Percentiles rank a stretch among this genome's conserved stretches.
Conservation (phyloP, 495 filamentous ascomycete genomes). For the Friedmanniomyces simplex region DNA sequence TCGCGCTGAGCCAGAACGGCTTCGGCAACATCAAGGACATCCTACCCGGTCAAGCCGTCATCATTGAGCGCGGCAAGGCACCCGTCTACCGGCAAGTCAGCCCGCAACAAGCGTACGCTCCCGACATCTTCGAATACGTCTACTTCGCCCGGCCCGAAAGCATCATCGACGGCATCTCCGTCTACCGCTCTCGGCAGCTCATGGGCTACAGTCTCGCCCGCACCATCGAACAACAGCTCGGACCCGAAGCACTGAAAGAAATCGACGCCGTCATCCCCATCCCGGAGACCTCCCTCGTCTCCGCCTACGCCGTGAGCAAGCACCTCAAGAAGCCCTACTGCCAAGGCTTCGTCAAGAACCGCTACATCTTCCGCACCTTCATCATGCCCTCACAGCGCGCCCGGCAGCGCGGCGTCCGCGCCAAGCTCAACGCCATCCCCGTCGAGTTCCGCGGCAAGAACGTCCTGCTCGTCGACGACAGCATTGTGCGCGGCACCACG, state of each 20-base stretch:
- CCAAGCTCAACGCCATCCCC: slow-evolving; percentile 75
- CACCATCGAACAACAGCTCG: slow-evolving; percentile 62
- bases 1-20: slow-evolving; percentile 79
- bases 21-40: slow-evolving; percentile 77
- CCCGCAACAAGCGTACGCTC: slow-evolving; percentile 60
- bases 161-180: slow-evolving; percentile 85
- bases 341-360: slow-evolving; percentile 86
- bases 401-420: slow-evolving; percentile 65
- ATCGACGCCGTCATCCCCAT: slow-evolving; percentile 91
- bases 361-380: slow-evolving; percentile 92
- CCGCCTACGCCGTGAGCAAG: slow-evolving; percentile 69
- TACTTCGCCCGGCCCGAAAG: slow-evolving; percentile 85
- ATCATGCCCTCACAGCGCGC: slow-evolving; percentile 86
- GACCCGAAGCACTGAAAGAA: slow-evolving; percentile 62
- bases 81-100: slow-evolving; percentile 73
- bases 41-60: slow-evolving; percentile 83
- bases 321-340: slow-evolving; percentile 69
- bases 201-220: slow-evolving; percentile 87
- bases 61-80: slow-evolving; percentile 72
- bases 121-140: slow-evolving; percentile 90
- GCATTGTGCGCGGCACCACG: slow-evolving; percentile 87
- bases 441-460: slow-evolving; percentile 77
- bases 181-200: slow-evolving; percentile 77
- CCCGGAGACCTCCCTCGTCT: slow-evolving; percentile 76
- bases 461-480: slow-evolving; percentile 84